These are phyloP conservation scores for Microdochium paspali DNA, from an alignment of 2,329 filamentous ascomycete species.

Conservation along the genomic window DNA sequence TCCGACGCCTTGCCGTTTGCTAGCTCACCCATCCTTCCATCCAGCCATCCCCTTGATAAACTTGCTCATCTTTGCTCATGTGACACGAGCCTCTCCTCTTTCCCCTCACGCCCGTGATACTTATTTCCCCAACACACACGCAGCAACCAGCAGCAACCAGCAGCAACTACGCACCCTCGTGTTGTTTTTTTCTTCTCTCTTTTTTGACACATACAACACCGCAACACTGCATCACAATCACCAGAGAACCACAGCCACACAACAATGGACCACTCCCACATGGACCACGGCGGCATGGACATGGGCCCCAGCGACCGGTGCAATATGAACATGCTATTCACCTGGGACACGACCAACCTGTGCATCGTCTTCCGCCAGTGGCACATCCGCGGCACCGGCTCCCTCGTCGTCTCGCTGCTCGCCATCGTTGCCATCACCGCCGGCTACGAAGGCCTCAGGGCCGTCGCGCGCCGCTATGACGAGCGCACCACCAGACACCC, in stretches of 20 bases:
- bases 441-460: constrained; percentile 87
- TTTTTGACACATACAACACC: not conserved
- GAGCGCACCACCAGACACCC: constrained; percentile 29
- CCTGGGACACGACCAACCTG: constrained; percentile 85
- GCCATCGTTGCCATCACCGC: constrained; percentile 75
- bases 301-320: constrained; percentile 58
- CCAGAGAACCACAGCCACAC: not conserved
- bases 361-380: constrained; percentile 93
- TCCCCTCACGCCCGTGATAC: no score
- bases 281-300: constrained; percentile 40
- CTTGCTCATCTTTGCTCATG: no score
- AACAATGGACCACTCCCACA: constrained; percentile 28
- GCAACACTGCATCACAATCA: constrained; percentile 1
- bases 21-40: no score
- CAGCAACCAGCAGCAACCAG: no score
- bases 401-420: constrained; percentile 73
- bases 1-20: no score
- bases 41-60: no score
- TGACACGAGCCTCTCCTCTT: no score
- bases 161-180: no score
- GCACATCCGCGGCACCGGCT: constrained; percentile 67
- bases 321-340: constrained; percentile 99
- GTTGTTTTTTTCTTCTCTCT: no score
- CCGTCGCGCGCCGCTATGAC: constrained; percentile 71
- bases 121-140: no score